A percentile compares a stretch with the other conserved stretches of the same genome.
Evolutionary conservation across 345 rosid species (phyloP).

Genomic region (Salix caprea): DNA sequence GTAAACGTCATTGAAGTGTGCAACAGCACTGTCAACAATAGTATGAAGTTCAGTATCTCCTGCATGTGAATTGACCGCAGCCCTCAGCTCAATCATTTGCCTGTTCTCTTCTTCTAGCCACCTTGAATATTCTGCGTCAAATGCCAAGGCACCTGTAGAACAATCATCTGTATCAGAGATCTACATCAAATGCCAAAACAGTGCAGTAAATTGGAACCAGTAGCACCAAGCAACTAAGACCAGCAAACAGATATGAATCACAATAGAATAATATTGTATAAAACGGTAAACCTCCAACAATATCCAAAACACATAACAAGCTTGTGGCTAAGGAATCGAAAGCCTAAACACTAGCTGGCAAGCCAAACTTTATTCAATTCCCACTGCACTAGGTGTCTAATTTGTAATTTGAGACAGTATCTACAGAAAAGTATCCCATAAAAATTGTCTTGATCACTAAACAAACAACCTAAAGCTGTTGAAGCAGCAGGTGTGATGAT

Average conservation of each 20-base stretch:
- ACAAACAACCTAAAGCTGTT: neutral
- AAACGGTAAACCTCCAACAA: neutral
- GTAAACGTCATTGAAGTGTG: constrained; percentile 75
- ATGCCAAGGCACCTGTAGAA: constrained; percentile 74
- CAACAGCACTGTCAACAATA: constrained; percentile 54
- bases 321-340: neutral
- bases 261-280: neutral
- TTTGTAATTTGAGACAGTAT: neutral
- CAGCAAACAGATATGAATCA: neutral
- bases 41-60: constrained; percentile 83
- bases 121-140: constrained; percentile 77
- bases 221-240: neutral
- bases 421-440: neutral
- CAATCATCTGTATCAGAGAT: neutral
- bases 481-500: neutral
- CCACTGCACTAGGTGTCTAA: neutral
- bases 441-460: neutral
- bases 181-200: neutral
- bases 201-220: neutral
- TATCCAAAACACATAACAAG: neutral
- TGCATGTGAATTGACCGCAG: constrained; percentile 86
- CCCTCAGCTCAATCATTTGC: constrained; percentile 70
- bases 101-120: constrained; percentile 86
- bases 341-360: neutral
- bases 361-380: neutral